phyloP scores from a whole-genome alignment of 345 rosid species.

The Citropsis articulata region DNA sequence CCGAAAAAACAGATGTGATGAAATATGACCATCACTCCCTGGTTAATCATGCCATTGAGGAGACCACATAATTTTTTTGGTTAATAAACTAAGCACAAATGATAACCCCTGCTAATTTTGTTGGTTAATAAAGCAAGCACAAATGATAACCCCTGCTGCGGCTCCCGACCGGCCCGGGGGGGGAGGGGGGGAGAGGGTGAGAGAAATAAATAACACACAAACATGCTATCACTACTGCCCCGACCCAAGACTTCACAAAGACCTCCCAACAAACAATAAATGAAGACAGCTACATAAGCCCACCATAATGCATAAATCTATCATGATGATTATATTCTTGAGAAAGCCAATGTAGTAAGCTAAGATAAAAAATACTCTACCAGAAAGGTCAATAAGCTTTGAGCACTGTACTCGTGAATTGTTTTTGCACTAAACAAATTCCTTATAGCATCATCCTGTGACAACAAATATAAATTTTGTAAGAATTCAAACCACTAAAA shows the following conservation, averaged over 20 bases:
- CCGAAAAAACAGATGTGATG: background rate
- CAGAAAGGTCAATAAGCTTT: constrained; percentile 89
- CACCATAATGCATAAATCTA: background rate
- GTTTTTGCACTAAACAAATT: constrained; percentile 98
- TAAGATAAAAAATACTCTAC: constrained; percentile 35
- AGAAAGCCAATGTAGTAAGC: background rate
- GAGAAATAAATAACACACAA: background rate
- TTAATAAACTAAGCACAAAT: background rate
- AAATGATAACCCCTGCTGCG: background rate
- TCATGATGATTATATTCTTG: background rate
- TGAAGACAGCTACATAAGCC: background rate
- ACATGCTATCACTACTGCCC: background rate
- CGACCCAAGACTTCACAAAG: background rate
- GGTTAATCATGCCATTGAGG: background rate
- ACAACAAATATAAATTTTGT: constrained; percentile 5
- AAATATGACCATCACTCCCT: background rate
- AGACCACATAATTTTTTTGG: background rate
- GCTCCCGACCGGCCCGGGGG: background rate
- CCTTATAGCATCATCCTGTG: constrained; percentile 98
- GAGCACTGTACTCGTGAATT: constrained; percentile 92
- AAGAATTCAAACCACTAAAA: background rate
- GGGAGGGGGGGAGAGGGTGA: too few species aligned
- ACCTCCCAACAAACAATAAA: background rate
- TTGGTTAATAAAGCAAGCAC: background rate
- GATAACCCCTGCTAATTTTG: too few species aligned